Evolutionary conservation across 108 stramenopile species (phyloP).

Genomic region (Cyclotella distinguenda): DNA sequence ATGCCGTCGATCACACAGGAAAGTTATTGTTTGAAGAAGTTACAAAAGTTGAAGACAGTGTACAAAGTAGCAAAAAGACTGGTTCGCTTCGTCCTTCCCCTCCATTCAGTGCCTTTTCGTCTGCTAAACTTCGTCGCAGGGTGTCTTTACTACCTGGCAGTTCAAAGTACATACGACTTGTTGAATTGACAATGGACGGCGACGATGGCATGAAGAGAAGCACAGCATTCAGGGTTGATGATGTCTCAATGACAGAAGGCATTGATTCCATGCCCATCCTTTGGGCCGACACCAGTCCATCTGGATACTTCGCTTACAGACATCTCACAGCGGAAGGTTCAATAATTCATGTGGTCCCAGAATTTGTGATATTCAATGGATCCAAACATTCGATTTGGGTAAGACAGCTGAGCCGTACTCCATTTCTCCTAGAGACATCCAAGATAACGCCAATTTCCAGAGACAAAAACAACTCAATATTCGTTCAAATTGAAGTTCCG

Average conservation of each 20-base stretch:
- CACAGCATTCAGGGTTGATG: slow-evolving; percentile 66
- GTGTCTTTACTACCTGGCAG: slow-evolving; percentile 72
- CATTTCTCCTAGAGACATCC: slow-evolving; percentile 33
- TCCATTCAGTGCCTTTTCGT: slow-evolving; percentile 75
- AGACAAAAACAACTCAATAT: slow-evolving; percentile 45
- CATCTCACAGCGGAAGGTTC: slow-evolving; percentile 63
- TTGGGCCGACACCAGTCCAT: slow-evolving; percentile 63
- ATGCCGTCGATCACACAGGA: slow-evolving; percentile 85
- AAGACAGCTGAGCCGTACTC: slow-evolving; percentile 23
- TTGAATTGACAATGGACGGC: slow-evolving; percentile 77
- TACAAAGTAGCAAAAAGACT: slow-evolving; percentile 1
- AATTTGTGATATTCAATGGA: slow-evolving; percentile 84
- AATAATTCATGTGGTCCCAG: slow-evolving; percentile 81
- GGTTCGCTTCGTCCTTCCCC: slow-evolving; percentile 12
- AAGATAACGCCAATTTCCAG: slow-evolving; percentile 42
- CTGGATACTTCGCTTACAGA: slow-evolving; percentile 80
- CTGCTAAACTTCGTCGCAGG: slow-evolving; percentile 49
- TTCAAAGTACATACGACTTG: slow-evolving; percentile 50
- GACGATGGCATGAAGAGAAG: slow-evolving; percentile 64
- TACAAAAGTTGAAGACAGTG: background rate
- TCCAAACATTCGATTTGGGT: slow-evolving; percentile 51
- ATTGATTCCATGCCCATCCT: slow-evolving; percentile 66
- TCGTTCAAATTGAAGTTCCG: slow-evolving; percentile 45
- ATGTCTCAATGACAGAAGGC: slow-evolving; percentile 69
- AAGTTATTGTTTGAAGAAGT: slow-evolving; percentile 66